These are phyloP conservation scores for Hirschfeldia incana DNA, from an alignment of 345 rosid genomes.

Conservation along the genomic window DNA sequence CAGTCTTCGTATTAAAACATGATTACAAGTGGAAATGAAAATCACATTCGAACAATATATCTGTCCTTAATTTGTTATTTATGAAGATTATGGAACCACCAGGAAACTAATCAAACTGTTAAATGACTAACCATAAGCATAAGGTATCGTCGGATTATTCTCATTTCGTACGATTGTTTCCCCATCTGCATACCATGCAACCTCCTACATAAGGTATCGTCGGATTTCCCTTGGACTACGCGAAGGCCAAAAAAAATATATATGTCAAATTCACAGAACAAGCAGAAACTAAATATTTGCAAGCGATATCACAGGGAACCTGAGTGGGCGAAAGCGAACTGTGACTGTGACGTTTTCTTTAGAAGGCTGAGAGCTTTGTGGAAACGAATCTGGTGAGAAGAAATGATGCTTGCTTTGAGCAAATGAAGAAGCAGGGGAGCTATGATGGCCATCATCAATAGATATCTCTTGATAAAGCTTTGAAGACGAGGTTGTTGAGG, in stretches of 20 bases:
- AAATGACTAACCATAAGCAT: conserved; percentile 81
- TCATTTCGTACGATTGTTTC: conserved; percentile 90
- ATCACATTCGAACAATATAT: no score
- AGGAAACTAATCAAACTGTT: neutral
- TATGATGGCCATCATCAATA: conserved; percentile 69
- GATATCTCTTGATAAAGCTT: conserved; percentile 78
- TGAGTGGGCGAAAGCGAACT: conserved; percentile 95
- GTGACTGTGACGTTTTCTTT: conserved; percentile 94
- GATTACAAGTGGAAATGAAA: no score
- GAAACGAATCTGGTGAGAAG: conserved; percentile 55
- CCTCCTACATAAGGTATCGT: no score
- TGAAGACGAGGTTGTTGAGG: conserved; percentile 91
- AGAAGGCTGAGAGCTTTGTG: conserved; percentile 50
- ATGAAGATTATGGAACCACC: neutral
- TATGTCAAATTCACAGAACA: conserved; percentile 26
- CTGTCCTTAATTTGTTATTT: no score
- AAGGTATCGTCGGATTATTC: conserved; percentile 80
- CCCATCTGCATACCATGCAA: conserved; percentile 99
- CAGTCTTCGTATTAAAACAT: no score
- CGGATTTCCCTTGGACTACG: conserved; percentile 92
- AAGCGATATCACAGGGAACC: conserved; percentile 46
- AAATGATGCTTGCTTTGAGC: conserved; percentile 81
- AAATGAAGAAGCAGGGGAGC: conserved; percentile 96
- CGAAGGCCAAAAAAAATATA: conserved; percentile 17
- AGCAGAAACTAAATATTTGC: neutral